phyloP scores from a whole-genome alignment of 768 basidiomycete genomes.

The Tricholoma furcatifolium region DNA sequence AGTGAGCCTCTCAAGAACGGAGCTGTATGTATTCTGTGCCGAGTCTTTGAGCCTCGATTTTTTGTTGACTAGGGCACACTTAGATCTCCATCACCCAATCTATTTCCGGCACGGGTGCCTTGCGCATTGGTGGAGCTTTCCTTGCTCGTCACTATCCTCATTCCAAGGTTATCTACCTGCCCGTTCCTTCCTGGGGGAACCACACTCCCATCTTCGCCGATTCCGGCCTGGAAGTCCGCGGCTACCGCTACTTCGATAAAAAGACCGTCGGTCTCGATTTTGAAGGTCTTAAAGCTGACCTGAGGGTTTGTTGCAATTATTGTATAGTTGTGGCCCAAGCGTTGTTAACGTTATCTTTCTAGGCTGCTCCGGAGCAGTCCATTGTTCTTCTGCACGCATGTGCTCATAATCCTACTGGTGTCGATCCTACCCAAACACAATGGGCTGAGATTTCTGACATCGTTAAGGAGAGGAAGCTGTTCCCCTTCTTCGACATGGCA shows the following conservation, averaged over 20 bases:
- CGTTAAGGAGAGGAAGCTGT: constrained; percentile 83
- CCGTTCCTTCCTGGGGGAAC: constrained; percentile 96
- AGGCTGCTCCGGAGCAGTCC: constrained; percentile 74
- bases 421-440: constrained; percentile 91
- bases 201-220: constrained; percentile 93
- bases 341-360: constrained; percentile 17
- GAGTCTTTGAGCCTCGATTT: constrained; percentile 1
- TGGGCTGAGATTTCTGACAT: constrained; percentile 91
- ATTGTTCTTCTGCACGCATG: constrained; percentile 94
- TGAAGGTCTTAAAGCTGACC: constrained; percentile 83
- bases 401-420: constrained; percentile 98
- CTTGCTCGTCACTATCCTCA: constrained; percentile 86
- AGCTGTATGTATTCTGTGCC: constrained; percentile 48
- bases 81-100: constrained; percentile 89
- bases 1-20: constrained; percentile 70
- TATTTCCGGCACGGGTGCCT: constrained; percentile 97
- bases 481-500: constrained; percentile 99
- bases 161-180: constrained; percentile 86
- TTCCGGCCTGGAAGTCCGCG: constrained; percentile 89
- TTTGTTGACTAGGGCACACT: constrained; percentile 7
- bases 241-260: constrained; percentile 94
- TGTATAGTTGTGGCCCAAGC: not conserved
- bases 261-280: constrained; percentile 91
- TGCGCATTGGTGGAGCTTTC: constrained; percentile 93
- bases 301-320: constrained; percentile 51